Conservation (phyloP, 2,329 filamentous ascomycete species). For the Colletotrichum siamense region DNA sequence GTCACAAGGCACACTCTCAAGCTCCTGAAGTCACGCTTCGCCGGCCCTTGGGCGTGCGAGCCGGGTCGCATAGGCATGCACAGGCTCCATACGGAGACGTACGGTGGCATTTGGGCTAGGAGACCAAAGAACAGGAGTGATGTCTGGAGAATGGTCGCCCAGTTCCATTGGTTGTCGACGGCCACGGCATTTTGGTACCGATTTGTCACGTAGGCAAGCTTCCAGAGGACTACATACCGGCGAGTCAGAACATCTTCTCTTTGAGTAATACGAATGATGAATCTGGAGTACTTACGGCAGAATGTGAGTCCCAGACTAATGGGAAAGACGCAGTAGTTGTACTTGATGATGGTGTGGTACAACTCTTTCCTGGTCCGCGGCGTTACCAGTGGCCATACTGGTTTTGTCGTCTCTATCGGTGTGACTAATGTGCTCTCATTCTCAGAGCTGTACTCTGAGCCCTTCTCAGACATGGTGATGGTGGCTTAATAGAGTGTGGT, state of each 20-base stretch:
- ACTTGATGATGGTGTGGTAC: not conserved
- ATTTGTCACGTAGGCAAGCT: not conserved
- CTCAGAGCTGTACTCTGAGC: not conserved
- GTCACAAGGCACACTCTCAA: not conserved
- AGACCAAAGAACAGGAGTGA: not conserved
- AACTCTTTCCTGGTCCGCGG: not conserved
- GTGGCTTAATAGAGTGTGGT: not conserved
- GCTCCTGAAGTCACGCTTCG: not conserved
- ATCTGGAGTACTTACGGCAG: not conserved
- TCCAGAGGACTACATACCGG: not conserved
- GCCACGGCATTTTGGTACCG: not conserved
- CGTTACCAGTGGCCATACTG: not conserved
- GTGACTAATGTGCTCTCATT: not conserved
- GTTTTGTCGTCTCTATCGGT: not conserved
- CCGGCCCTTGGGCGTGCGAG: not conserved
- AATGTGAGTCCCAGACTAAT: not conserved
- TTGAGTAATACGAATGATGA: fast-evolving
- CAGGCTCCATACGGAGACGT: not conserved
- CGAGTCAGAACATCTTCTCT: not conserved
- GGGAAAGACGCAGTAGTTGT: not conserved
- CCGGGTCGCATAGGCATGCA: not conserved
- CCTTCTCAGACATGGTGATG: not conserved
- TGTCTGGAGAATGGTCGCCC: not conserved
- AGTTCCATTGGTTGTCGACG: not conserved
- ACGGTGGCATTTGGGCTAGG: not conserved